phyloP scores from a whole-genome alignment of 1,139 yeast genomes.

The Protomyces macrosporus region DNA sequence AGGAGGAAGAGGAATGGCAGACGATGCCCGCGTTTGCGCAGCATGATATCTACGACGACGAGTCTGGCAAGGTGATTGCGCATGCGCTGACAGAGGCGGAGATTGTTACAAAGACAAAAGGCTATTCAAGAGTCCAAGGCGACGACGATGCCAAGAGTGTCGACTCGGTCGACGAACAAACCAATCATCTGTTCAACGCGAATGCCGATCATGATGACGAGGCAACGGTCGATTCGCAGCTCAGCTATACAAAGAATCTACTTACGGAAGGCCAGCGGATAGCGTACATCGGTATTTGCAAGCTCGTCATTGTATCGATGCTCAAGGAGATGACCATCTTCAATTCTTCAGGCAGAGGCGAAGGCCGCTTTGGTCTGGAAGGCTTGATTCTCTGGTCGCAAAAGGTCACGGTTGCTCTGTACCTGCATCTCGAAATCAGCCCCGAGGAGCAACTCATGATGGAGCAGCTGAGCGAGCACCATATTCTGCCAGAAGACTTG shows the following conservation, averaged over 20 bases:
- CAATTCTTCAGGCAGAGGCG: conserved; percentile 54
- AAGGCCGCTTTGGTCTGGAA: conserved; percentile 65
- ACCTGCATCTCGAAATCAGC: conserved; percentile 70
- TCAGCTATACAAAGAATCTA: conserved; percentile 75
- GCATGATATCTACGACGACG: conserved; percentile 51
- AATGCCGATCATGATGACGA: conserved; percentile 43
- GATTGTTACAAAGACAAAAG: conserved; percentile 43
- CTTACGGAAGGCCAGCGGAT: conserved; percentile 78
- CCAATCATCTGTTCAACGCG: conserved; percentile 66
- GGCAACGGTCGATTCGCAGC: conserved; percentile 51
- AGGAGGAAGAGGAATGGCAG: conserved; percentile 44
- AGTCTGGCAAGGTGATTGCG: conserved; percentile 49
- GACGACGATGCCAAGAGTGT: conserved; percentile 80
- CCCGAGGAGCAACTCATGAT: conserved; percentile 81
- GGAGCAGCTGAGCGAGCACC: conserved; percentile 77
- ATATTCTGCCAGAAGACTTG: conserved; percentile 68
- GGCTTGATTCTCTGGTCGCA: conserved; percentile 84
- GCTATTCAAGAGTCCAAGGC: conserved; percentile 84
- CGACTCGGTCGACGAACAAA: conserved; percentile 63
- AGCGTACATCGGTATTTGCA: conserved; percentile 84
- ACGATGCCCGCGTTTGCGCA: conserved; percentile 60
- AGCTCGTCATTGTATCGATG: conserved; percentile 70
- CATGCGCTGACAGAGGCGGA: conserved; percentile 34
- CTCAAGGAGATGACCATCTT: conserved; percentile 68
- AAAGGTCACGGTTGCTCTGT: conserved; percentile 62